Evolutionary conservation across 805 yeast genomes (phyloP).

Genomic region (Zygoascus tannicola): DNA sequence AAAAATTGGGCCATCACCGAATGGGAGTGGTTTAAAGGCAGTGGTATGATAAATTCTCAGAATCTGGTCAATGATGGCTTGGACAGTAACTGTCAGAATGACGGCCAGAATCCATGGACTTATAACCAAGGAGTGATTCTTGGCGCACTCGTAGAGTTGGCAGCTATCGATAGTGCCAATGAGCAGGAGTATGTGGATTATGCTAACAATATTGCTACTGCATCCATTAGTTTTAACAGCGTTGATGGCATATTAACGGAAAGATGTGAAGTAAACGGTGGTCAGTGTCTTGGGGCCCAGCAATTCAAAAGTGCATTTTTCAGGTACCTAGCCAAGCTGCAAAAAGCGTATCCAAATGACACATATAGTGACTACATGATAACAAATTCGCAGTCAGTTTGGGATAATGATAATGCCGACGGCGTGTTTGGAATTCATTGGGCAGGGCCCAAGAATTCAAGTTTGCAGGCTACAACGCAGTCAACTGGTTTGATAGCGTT

Average conservation of each 20-base stretch:
- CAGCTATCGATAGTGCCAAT: constrained; percentile 2
- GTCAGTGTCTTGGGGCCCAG: constrained; percentile 8
- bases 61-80: constrained; percentile 12
- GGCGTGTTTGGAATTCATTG: neutral
- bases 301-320: constrained; percentile 12
- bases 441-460: neutral
- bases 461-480: neutral
- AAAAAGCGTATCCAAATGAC: neutral
- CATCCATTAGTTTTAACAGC: constrained; percentile 4
- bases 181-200: neutral
- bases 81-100: constrained; percentile 2
- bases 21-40: constrained; percentile 9
- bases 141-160: constrained; percentile 12
- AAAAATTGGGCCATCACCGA: constrained; percentile 10
- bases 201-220: constrained; percentile 8
- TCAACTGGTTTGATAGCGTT: neutral
- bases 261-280: constrained; percentile 6
- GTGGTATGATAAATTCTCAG: constrained; percentile 6
- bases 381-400: neutral
- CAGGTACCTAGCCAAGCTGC: constrained; percentile 7
- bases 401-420: neutral
- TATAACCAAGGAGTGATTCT: constrained; percentile 15
- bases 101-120: constrained; percentile 8
- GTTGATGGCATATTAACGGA: constrained; percentile 10
- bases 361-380: neutral